phyloP scores from a whole-genome alignment of 2,329 filamentous ascomycete genomes.

The Biscogniauxia mediterranea region DNA sequence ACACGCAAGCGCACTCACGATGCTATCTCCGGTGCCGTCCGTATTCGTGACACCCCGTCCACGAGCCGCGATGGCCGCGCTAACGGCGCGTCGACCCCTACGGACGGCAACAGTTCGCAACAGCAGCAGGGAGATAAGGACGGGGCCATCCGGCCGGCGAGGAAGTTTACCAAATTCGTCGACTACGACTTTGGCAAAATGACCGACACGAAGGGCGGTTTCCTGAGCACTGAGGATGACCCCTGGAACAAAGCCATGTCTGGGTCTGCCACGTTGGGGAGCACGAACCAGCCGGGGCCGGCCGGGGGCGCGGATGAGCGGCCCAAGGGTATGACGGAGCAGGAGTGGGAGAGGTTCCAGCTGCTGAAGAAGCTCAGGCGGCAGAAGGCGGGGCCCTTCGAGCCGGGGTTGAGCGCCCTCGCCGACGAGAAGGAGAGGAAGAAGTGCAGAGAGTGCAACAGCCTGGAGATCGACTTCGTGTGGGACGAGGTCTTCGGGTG shows the following conservation, averaged over 20 bases:
- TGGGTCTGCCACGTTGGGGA: slow-evolving; percentile 40
- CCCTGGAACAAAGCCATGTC: slow-evolving; percentile 78
- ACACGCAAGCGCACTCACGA: slow-evolving; percentile 68
- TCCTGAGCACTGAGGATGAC: slow-evolving; percentile 87
- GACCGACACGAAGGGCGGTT: slow-evolving; percentile 96
- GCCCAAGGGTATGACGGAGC: slow-evolving; percentile 83
- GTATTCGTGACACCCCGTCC: slow-evolving; percentile 40
- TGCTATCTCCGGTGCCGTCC: slow-evolving; percentile 54
- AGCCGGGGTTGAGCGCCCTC: slow-evolving; percentile 80
- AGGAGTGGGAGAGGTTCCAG: slow-evolving; percentile 87
- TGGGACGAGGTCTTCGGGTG: slow-evolving; percentile 84
- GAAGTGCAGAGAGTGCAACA: slow-evolving; percentile 79
- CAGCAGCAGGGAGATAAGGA: slow-evolving; percentile 26
- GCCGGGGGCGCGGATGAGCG: slow-evolving; percentile 53
- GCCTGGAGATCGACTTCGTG: slow-evolving; percentile 87
- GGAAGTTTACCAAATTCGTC: slow-evolving; percentile 90
- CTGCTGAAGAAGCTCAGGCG: slow-evolving; percentile 69
- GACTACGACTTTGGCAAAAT: slow-evolving; percentile 98
- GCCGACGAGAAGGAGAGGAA: slow-evolving; percentile 62
- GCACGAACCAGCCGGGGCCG: slow-evolving; percentile 32
- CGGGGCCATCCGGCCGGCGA: slow-evolving; percentile 65
- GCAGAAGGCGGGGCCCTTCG: slow-evolving; percentile 77
- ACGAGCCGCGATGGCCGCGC: slow-evolving; percentile 69
- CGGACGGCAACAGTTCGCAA: slow-evolving; percentile 30
- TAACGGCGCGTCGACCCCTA: slow-evolving; percentile 33